phyloP scores from a whole-genome alignment of 1,284 basidiomycete genomes.

The Apiotrichum mycotoxinovorans region DNA sequence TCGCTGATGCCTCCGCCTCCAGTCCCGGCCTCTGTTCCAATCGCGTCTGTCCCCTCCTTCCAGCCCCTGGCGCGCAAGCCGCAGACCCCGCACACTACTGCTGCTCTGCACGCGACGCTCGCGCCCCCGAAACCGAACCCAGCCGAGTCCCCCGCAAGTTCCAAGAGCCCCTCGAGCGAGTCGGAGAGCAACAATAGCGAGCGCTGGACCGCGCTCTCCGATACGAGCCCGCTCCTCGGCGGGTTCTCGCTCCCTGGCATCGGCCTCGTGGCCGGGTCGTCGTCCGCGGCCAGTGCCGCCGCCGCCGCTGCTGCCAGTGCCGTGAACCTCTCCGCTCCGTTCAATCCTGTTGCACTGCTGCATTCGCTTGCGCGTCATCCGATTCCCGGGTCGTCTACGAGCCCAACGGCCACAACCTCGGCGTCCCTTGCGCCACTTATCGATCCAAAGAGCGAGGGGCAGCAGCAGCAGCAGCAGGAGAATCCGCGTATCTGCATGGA shows the following conservation, averaged over 20 bases:
- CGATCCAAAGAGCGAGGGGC: too few species aligned
- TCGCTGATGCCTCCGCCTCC: not conserved
- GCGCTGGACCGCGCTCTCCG: not conserved
- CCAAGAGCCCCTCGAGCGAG: not conserved
- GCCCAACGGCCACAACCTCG: not conserved
- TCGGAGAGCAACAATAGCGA: not conserved
- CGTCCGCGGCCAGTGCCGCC: not conserved
- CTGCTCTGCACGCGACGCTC: not conserved
- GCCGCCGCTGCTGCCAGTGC: not conserved
- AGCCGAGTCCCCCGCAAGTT: not conserved
- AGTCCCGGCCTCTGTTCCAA: not conserved
- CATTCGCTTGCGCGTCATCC: slow-evolving; percentile 2
- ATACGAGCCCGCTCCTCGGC: not conserved
- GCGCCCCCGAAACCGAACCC: not conserved
- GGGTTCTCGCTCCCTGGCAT: not conserved
- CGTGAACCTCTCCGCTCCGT: not conserved
- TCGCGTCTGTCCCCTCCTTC: not conserved
- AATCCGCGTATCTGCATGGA: not conserved
- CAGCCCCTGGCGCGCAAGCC: not conserved
- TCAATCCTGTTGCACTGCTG: not conserved
- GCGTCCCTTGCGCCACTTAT: not conserved
- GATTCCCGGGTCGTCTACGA: slow-evolving; percentile 1
- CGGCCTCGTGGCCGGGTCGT: not conserved
- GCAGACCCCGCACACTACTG: not conserved
- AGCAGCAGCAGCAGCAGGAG: not conserved